Evolutionary conservation across 768 basidiomycete species (phyloP), one percentile per base, ranked within the genome.

Genomic region (Termitomyces sp.): DNA sequence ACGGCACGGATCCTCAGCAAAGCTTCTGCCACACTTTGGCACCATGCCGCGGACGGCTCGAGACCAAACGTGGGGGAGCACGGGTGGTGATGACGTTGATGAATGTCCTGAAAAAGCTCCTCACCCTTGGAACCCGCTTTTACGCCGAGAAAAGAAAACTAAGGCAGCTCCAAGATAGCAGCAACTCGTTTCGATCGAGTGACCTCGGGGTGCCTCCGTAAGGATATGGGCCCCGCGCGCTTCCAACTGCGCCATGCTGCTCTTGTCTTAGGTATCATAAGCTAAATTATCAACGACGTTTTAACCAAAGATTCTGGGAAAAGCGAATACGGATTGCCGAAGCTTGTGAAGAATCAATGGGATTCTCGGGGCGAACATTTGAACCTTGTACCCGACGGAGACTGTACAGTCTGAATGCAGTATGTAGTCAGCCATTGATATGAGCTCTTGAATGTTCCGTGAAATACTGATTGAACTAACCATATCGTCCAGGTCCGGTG

Each of bases 161-260:
- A 33, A 33, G 10, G 10, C 5, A 33, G 9, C n/a, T n/a, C n/a
- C n/a, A 33, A 33, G 16, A 30, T 59, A 59, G 62, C 60, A 63
- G 62, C 60, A 59, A 61, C 62, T 63, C 52, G 62, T 59, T 63
- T 63, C 60, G 57, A 63, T 61, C 62, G 49, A 61, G 60, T 63
- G 62, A 63, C 62, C 63, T 65, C 62, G 47, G 63, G 63, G 62
- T 63, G 11, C 3, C 22, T 0, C 8, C n/a, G n/a, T n/a, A 0
- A 22, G 2, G 0, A 20, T 64, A 62, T 64, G 61, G 59, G 61
- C 58, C 63, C 61, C 52, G 61, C 59, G 59, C 63, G 61, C 60
- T 62, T 58, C 63, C 63, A 64, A 58, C 61, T 64, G 63, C 61
- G 61, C 63, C 63, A 64, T 64, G 63, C 63, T 64, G 63, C 63